Base-by-base conservation (phyloP, 305 asterid species). In the Lippia alba region DNA sequence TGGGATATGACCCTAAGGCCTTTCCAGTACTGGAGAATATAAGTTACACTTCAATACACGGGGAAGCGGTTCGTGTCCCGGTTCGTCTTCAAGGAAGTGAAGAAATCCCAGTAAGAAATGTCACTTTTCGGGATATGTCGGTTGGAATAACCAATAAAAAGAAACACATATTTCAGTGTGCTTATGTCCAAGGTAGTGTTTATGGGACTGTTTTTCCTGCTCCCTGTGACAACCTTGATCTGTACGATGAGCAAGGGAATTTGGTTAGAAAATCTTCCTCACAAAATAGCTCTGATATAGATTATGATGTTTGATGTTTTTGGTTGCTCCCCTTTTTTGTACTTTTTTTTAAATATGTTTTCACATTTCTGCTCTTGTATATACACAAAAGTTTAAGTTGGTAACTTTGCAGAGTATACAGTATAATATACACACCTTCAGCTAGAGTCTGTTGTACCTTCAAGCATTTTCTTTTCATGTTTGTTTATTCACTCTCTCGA, bases 121-220 rank as follows among this genome's bases (percentile, higher is more conserved):
- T 94, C 39, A 79, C 85, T 17, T 89, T 91, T 75, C 77, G 60
- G 49, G 96, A 91, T 50, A 86, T 90, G 89, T 87, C 92, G 0
- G 81, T 88, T 0, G 93, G 98, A 39, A 57, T 87, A 40, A 80
- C 91, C 5, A 78, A 87, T 75, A 90, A 84, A 64, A 90, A 87
- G 91, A 82, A 89, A 77, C 96, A 87, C 50, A 56, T 88, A 51
- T 92, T 92, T 84, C 98, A 92, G 80, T 90, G 97, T 67, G 87
- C 93, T 41, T 87, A 7, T 2, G 91, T 89, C 7, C 80, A 88
- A 58, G 98, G 97, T 14, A 88, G 91, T 6, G 96, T 88, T 19
- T 74, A 87, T 1, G 98, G 97, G 36, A 80, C 85, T 12, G 15
- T 92, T 50, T 90, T 73, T 66, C 98, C 97, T 1, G 86, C 94